Evolutionary conservation across 2,329 filamentous ascomycete genomes (phyloP), one percentile per base, ranked within the genome.

Genomic region (Epicoccum nigrum): DNA sequence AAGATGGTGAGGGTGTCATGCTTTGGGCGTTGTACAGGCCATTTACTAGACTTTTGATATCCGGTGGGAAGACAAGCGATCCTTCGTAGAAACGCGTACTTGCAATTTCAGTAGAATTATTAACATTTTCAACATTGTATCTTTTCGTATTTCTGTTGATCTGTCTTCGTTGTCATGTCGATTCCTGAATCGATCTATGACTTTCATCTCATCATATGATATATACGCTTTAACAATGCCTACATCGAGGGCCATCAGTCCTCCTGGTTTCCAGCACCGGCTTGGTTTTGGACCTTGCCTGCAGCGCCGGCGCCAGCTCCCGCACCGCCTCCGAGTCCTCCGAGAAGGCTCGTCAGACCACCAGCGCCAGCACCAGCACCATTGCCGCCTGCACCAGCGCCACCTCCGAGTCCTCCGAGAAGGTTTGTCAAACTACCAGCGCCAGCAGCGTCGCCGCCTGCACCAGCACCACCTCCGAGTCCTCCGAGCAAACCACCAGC

Each of bases 31-130:
- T 58, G 41, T 30, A 28, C 35, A 15, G 30, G 49, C 25, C 23
- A 16, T 49, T 52, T 54, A 35, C 31, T 58, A 58, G 49, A 55
- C 21, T 50, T 54, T 38, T 53, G 57, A 60, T 60, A 60, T 60
- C 57, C 57, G 38, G 44, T 37, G 38, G 27, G 19, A 25, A 32
- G 42, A 47, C 19, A 30, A 17, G 49, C 33, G 28, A 16, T 39
- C 12, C 32, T 17, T 31, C 20, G n/a, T 38, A 17, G 20, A 44
- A 38, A 42, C 17, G 8, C 27, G 41, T 25, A 35, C 5, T 20
- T n/a, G 33, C 39, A 19, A n/a, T 31, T 39, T n/a, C 34, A 39
- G 20, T 43, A 38, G 31, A 39, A 28, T 19, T 32, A 39, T 28
- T 52, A 34, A 47, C 47, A 31, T 9, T 25, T 40, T 9, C 33